Evolutionary conservation across 257 asterid species (phyloP), one percentile per base, ranked within the genome.

Genomic region (Nemophila menziesii): DNA sequence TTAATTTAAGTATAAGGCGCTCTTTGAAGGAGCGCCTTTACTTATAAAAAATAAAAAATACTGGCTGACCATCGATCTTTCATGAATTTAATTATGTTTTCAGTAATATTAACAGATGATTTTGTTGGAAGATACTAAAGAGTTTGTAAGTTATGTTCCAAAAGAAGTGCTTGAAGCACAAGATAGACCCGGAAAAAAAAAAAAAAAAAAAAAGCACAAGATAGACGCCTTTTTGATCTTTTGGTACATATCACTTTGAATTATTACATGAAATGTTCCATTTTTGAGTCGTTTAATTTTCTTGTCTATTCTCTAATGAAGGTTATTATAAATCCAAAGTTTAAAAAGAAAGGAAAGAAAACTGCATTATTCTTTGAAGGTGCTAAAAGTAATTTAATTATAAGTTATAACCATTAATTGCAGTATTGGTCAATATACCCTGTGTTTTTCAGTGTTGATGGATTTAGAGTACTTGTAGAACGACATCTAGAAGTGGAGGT

Each of bases 281-380:
- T 27, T 39, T 56, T 6, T 5, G 33, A 42, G 33, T 39, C 33
- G 8, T 37, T 14, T 20, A 18, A 38, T 11, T 9, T 40, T 29
- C 15, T 33, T 36, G 19, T 16, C 26, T 22, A 22, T 44, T 33
- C 4, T 5, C 48, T 47, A 52, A 50, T 63, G 71, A 83, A 87
- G 97, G 93, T 83, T 58, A 75, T 87, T 60, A 70, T 87, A 45
- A 87, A 87, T 70, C 95, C 95, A 4, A 49, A 61, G 60, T 70
- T 87, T 4, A 36, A 66, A 46, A 73, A 64, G 84, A 87, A 73
- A 65, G 90, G 93, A 4, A 44, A 40, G 46, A 64, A 64, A 48
- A 55, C 77, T 21, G 95, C 97, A 16, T 65, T 83, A 49, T 87
- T 80, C 71, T 87, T 87, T 9, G 93, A 87, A 72, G 95, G 97